These are phyloP conservation scores for Deinandra increscens DNA, from an alignment of 129 eudicot species.

Conservation along the genomic window DNA sequence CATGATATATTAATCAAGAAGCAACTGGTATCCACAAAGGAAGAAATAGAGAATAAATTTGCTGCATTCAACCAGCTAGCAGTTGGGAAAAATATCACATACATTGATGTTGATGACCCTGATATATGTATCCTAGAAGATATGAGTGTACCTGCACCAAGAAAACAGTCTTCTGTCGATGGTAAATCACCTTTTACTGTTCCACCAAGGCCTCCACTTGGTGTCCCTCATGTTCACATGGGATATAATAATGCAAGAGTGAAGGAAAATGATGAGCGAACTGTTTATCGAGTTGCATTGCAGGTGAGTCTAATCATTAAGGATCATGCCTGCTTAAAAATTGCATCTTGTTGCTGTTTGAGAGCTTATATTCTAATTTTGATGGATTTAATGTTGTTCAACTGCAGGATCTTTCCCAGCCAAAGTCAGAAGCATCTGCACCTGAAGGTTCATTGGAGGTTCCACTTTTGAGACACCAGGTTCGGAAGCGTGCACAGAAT, in stretches of 20 bases:
- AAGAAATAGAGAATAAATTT: too few species aligned
- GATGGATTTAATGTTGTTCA: conserved; percentile 16
- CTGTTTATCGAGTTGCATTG: conserved; percentile 52
- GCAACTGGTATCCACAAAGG: conserved; percentile 18
- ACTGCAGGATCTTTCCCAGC: conserved; percentile 80
- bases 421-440: conserved; percentile 61
- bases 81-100: background rate
- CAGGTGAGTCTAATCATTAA: conserved; percentile 44
- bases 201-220: conserved; percentile 31
- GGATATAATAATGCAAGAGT: conserved; percentile 35
- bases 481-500: conserved; percentile 22
- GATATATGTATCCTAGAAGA: conserved; percentile 79
- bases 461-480: conserved; percentile 84
- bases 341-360: background rate
- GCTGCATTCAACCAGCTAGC: conserved; percentile 26
- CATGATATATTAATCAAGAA: conserved; percentile 23
- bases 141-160: conserved; percentile 54
- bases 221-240: conserved; percentile 30
- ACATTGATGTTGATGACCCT: conserved; percentile 50
- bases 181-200: conserved; percentile 29
- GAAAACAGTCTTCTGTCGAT: conserved; percentile 26
- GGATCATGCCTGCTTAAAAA: background rate
- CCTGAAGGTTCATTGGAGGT: conserved; percentile 75
- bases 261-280: conserved; percentile 56
- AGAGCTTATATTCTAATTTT: conserved; percentile 5